Conservation (phyloP, 2,329 filamentous ascomycete species). For the Whalleya microplaca region DNA sequence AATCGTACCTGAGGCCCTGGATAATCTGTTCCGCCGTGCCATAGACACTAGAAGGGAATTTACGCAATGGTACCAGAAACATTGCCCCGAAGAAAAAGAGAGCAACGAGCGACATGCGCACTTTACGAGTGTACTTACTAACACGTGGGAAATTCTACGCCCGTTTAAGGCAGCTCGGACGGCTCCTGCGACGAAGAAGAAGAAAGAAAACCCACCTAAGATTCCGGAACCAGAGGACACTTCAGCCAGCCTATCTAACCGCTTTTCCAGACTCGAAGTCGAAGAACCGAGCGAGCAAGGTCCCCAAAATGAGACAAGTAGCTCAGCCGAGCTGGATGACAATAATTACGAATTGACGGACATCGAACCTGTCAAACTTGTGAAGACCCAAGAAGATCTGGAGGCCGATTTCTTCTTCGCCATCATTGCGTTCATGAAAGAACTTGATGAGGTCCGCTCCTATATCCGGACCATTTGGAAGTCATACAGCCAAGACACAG, state of each 20-base stretch:
- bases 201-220: not conserved
- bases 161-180: not conserved
- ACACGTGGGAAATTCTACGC: not conserved
- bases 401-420: slow-evolving; percentile 7
- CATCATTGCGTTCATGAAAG: slow-evolving; percentile 2
- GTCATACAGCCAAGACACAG: not conserved
- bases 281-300: not conserved
- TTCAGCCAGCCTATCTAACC: not conserved
- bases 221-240: not conserved
- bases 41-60: slow-evolving; percentile 1
- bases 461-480: not conserved
- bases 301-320: not conserved
- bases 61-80: slow-evolving; percentile 1
- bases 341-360: slow-evolving; percentile 1
- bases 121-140: not conserved
- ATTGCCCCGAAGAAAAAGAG: not conserved
- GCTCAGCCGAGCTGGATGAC: not conserved
- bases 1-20: slow-evolving; percentile 20
- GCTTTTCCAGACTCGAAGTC: slow-evolving; percentile 1
- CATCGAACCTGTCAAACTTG: not conserved
- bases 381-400: slow-evolving; percentile 3
- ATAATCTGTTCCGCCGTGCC: slow-evolving; percentile 1
- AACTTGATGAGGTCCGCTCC: not conserved
- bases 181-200: not conserved
- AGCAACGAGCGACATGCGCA: slow-evolving; percentile 4